phyloP scores from a whole-genome alignment of 1,139 yeast genomes.

The Scheffersomyces cryptocercus region DNA sequence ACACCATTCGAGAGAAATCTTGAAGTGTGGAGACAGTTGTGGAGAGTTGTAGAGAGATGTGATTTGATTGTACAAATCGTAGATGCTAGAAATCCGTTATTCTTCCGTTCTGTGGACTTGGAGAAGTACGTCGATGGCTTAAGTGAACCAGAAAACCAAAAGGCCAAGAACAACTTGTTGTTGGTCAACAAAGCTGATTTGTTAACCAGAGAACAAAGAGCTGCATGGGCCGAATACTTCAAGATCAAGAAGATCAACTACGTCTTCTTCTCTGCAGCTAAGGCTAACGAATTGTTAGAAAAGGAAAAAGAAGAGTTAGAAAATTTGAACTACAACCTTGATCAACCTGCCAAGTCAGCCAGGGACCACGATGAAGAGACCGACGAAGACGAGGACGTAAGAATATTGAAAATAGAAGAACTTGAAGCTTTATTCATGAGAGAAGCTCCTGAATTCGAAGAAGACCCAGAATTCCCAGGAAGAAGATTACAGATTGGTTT shows the following conservation, averaged over 20 bases:
- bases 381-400: conserved; percentile 49
- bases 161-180: conserved; percentile 70
- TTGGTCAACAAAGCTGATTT: conserved; percentile 94
- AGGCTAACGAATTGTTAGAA: conserved; percentile 73
- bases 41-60: conserved; percentile 97
- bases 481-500: conserved; percentile 84
- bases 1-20: conserved; percentile 97
- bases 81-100: conserved; percentile 92
- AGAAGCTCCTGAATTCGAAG: conserved; percentile 74
- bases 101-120: conserved; percentile 87
- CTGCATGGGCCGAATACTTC: conserved; percentile 86
- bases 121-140: conserved; percentile 80
- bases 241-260: conserved; percentile 66
- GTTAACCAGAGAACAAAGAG: conserved; percentile 72
- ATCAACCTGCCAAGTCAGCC: conserved; percentile 1
- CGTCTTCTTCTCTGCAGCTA: conserved; percentile 90
- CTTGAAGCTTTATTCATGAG: conserved; percentile 75
- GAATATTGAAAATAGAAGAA: conserved; percentile 79
- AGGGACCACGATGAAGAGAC: conserved; percentile 31
- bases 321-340: conserved; percentile 18
- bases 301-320: conserved; percentile 50
- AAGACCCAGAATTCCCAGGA: conserved; percentile 56
- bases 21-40: conserved; percentile 97
- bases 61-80: conserved; percentile 96
- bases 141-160: conserved; percentile 47